phyloP scores from a whole-genome alignment of 83 land plant genomes.

The Diphasiastrum complanatum region DNA sequence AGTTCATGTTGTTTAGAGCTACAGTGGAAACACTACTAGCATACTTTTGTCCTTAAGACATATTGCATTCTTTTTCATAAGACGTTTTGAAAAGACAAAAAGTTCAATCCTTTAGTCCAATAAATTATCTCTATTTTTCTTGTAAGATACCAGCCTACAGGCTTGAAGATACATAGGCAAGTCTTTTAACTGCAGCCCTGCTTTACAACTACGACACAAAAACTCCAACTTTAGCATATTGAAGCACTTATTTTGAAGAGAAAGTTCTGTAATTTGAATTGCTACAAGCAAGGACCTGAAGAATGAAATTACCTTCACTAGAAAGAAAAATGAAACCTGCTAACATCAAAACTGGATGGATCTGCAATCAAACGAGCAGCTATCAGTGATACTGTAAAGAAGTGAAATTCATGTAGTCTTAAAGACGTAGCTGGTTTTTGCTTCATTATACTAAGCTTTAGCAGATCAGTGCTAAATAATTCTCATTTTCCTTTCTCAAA shows the following conservation, averaged over 20 bases:
- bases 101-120: not conserved
- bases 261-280: too few species aligned
- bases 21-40: too few species aligned
- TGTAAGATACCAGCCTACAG: too few species aligned
- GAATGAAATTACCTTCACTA: not conserved
- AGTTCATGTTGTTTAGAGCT: too few species aligned
- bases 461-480: not conserved
- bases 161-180: not conserved
- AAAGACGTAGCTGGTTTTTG: not conserved
- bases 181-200: not conserved
- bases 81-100: too few species aligned
- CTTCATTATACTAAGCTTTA: not conserved
- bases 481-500: not conserved
- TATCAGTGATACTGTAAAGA: not conserved
- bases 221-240: not conserved
- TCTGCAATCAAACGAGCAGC: too few species aligned
- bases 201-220: too few species aligned
- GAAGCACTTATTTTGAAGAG: not conserved
- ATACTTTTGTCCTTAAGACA: too few species aligned
- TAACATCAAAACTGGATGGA: slow-evolving; percentile 13
- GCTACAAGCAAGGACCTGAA: not conserved
- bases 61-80: too few species aligned
- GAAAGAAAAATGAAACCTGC: slow-evolving; percentile 10
- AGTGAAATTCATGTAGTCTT: not conserved
- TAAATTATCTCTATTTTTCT: too few species aligned